Conservation (phyloP, 1,139 yeast genomes). For the Lodderomyces oxycetoniae region DNA sequence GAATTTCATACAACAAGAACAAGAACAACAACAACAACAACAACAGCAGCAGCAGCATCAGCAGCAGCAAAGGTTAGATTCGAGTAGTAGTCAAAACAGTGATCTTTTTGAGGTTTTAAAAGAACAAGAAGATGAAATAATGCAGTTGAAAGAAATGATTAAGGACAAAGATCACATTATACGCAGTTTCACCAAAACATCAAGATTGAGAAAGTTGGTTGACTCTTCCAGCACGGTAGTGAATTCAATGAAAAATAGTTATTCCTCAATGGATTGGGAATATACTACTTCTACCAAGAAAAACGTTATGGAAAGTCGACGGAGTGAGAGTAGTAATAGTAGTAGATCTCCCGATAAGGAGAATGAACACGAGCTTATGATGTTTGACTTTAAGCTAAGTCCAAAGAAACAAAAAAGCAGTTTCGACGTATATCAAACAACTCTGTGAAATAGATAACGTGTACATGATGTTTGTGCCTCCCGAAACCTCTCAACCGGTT, state of each 20-base stretch:
- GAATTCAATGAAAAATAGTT: constrained; percentile 4
- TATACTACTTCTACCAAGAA: not conserved
- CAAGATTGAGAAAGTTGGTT: constrained; percentile 46
- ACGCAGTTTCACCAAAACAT: constrained; percentile 61
- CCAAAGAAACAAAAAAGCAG: constrained; percentile 16
- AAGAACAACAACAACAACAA: not conserved
- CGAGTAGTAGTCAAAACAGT: not conserved
- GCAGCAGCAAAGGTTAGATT: not conserved
- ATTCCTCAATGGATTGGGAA: constrained; percentile 6
- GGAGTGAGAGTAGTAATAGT: not conserved
- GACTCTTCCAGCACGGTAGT: constrained; percentile 23
- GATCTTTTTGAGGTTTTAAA: constrained; percentile 25
- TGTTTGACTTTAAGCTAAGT: constrained; percentile 21
- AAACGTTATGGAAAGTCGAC: not conserved
- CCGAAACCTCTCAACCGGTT: too few relatives aligned
- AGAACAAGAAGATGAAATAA: constrained; percentile 69
- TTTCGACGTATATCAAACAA: constrained; percentile 12
- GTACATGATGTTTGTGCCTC: too few relatives aligned
- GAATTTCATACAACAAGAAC: constrained; percentile 19
- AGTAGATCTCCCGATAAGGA: constrained; percentile 16
- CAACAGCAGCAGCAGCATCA: not conserved
- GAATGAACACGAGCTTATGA: constrained; percentile 15
- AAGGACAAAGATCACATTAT: constrained; percentile 74
- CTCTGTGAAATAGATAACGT: too few relatives aligned
- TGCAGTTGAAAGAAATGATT: constrained; percentile 56